phyloP scores from a whole-genome alignment of 192 early-diverging fungal genomes.

The Kickxella alabastrina region DNA sequence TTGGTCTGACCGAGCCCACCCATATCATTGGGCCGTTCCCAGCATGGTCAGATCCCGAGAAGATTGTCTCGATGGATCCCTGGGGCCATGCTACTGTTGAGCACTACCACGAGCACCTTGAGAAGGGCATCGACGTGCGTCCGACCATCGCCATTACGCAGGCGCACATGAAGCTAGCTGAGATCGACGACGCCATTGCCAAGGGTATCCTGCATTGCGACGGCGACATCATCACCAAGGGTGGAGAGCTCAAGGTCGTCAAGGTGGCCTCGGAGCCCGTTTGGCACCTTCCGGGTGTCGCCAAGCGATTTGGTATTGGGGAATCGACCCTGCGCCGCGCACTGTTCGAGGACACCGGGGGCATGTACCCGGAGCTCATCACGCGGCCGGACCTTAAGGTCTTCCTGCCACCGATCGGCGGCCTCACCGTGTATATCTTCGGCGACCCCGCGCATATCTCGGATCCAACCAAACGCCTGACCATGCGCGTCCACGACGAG shows the following conservation, averaged over 20 bases:
- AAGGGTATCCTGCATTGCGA: constrained; percentile 67
- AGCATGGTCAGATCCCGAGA: constrained; percentile 77
- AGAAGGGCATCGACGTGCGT: constrained; percentile 74
- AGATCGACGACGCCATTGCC: constrained; percentile 73
- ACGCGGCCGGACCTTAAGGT: constrained; percentile 90
- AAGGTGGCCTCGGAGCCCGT: constrained; percentile 95
- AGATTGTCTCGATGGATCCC: constrained; percentile 92
- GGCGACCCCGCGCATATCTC: constrained; percentile 76
- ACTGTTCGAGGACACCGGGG: constrained; percentile 87
- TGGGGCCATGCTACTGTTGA: constrained; percentile 78
- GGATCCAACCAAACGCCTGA: constrained; percentile 78
- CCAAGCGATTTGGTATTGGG: constrained; percentile 78
- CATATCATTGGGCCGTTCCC: constrained; percentile 73
- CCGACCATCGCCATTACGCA: constrained; percentile 90
- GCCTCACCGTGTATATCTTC: constrained; percentile 90
- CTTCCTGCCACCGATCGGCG: constrained; percentile 91
- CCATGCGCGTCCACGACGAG: constrained; percentile 89
- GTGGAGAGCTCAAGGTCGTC: constrained; percentile 79
- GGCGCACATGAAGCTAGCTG: constrained; percentile 93
- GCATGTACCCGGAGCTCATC: constrained; percentile 94
- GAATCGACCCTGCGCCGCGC: constrained; percentile 80
- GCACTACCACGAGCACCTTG: constrained; percentile 59
- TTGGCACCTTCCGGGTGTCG: constrained; percentile 92
- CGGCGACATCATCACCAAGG: constrained; percentile 74
- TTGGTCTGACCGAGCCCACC: constrained; percentile 82